Conservation (phyloP, 2,329 filamentous ascomycete species). For the Fusarium vanettenii region DNA sequence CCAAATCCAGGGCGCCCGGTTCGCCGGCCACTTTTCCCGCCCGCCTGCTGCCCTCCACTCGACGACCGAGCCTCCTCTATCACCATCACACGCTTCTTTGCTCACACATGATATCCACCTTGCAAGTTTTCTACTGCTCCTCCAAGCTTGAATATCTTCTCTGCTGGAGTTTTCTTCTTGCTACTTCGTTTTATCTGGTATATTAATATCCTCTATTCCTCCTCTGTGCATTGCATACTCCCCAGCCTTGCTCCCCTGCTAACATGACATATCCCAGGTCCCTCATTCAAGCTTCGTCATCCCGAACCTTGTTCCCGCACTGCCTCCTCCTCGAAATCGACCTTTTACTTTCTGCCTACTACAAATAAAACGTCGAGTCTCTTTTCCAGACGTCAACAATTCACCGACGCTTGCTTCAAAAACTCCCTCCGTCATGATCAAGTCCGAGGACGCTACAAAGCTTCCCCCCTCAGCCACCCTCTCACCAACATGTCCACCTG, state of each 20-base stretch:
- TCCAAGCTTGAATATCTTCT: not conserved
- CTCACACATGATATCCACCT: slow-evolving; percentile 21
- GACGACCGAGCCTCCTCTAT: slow-evolving; percentile 31
- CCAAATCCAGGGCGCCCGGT: slow-evolving; percentile 38
- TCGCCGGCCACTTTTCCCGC: slow-evolving; percentile 41
- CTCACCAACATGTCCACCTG: slow-evolving; percentile 23
- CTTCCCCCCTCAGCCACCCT: slow-evolving; percentile 32
- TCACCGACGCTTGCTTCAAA: not conserved
- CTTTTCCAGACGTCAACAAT: not conserved
- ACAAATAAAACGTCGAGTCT: not conserved
- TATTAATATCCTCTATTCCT: not conserved
- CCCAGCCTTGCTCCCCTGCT: slow-evolving; percentile 8
- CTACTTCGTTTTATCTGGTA: not conserved
- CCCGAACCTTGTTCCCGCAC: slow-evolving; percentile 8
- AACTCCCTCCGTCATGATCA: slow-evolving; percentile 3
- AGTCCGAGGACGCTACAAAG: slow-evolving; percentile 9
- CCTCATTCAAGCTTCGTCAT: slow-evolving; percentile 32
- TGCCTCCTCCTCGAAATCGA: not conserved
- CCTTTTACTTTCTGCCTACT: not conserved
- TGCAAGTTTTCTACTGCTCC: not conserved
- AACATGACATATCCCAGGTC: slow-evolving; percentile 28
- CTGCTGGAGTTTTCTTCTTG: not conserved
- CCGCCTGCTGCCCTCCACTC: slow-evolving; percentile 21
- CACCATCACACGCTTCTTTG: slow-evolving; percentile 16
- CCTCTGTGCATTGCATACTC: not conserved